phyloP scores from a whole-genome alignment of 768 basidiomycete species.

The Termitomyces titanicus region DNA sequence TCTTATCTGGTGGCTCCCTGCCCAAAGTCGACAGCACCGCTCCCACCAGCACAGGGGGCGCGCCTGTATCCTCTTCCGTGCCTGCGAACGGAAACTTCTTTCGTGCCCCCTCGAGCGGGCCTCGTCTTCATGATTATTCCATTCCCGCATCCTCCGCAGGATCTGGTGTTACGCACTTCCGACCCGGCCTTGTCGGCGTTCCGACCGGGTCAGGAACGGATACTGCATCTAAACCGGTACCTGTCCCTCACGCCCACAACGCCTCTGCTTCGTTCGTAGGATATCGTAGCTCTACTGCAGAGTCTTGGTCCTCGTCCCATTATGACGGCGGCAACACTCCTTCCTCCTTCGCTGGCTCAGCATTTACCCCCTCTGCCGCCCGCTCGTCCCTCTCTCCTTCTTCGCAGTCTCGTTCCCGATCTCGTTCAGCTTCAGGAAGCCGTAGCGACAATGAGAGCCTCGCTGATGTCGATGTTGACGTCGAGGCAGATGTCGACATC shows the following conservation, averaged over 20 bases:
- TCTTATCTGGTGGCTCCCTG: slow-evolving; percentile 67
- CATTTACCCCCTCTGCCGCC: slow-evolving; percentile 26
- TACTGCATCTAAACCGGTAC: slow-evolving; percentile 31
- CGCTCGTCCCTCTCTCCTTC: slow-evolving; percentile 46
- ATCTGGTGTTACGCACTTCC: slow-evolving; percentile 49
- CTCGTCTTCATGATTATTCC: slow-evolving; percentile 65
- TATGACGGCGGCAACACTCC: slow-evolving; percentile 14
- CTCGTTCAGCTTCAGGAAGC: slow-evolving; percentile 29
- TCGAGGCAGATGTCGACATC: slow-evolving; percentile 24
- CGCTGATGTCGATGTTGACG: slow-evolving; percentile 30
- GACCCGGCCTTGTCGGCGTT: slow-evolving; percentile 50
- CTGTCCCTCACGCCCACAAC: slow-evolving; percentile 18
- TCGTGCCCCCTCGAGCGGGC: slow-evolving; percentile 39
- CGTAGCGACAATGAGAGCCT: slow-evolving; percentile 27
- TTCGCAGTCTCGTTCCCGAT: slow-evolving; percentile 27
- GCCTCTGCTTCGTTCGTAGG: slow-evolving; percentile 13
- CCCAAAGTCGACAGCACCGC: slow-evolving; percentile 41
- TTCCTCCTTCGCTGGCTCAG: slow-evolving; percentile 20
- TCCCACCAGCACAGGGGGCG: slow-evolving; percentile 13
- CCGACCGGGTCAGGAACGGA: slow-evolving; percentile 20
- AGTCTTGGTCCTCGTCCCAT: slow-evolving; percentile 29
- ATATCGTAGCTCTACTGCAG: slow-evolving; percentile 25
- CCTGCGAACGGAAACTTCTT: slow-evolving; percentile 30
- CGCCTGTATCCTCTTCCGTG: slow-evolving; percentile 49
- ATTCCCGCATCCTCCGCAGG: slow-evolving; percentile 34